Base-by-base conservation (phyloP, 768 basidiomycete genomes). In the Tylopilus rubrobrunneus region DNA sequence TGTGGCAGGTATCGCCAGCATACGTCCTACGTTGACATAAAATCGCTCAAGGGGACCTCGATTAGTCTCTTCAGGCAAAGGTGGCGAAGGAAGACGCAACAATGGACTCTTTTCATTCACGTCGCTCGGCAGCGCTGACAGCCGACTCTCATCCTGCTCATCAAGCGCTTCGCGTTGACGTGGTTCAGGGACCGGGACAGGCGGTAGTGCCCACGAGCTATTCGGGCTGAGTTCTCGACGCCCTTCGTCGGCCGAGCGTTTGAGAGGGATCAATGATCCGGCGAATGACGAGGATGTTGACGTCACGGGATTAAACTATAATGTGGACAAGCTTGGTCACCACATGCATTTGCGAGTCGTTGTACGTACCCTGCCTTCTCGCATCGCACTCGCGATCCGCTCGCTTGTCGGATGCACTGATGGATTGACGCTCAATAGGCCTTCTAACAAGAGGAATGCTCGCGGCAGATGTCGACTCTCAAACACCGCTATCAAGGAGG, bases 401-500 rank as follows among this genome's bases (percentile, higher is more conserved):
- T 92, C 89, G 45, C 84, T 84, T 0, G 83, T 80, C 8, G 89
- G 89, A 48, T 93, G 77, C n/a, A 67, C 68, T 4, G 71, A 66
- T 0, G 92, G 85, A 3, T 68, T 69, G 33, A 85, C 76, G 56
- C 84, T 79, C 54, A 94, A 69, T 41, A 96, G 74, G 52, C 79
- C 78, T 56, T 92, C 88, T 27, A 96, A 73, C 14, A 95, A 69
- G 1, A 89, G 73, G 56, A 85, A 85, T 6, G 86, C 77, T 5
- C 82, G 73, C 3, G 92, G 88, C 0, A 96, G 71, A 40, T 85
- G 79, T n/a, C 93, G 78, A 4, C 82, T 74, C 56, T 85, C 83
- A 56, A 92, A 91, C 1, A 78, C 70, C 0, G 79, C 70, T 3
- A 76, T 74, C 28, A 89, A 60, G 0, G 74, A 70, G 3, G 79